Evolutionary conservation across 257 asterid species (phyloP), one percentile per base, ranked within the genome.

Genomic region (Scutellaria barbata): DNA sequence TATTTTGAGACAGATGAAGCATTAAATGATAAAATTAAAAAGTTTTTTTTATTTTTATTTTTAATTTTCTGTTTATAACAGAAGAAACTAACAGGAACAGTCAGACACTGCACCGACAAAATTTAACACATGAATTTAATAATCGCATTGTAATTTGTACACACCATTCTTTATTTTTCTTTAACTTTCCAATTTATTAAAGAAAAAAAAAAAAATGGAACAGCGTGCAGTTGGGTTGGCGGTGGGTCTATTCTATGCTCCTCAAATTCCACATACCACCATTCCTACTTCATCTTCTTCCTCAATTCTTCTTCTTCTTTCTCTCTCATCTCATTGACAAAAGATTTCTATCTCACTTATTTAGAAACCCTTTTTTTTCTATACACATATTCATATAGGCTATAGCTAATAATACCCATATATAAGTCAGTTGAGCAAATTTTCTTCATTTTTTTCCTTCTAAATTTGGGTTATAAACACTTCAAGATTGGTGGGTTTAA

Each of bases 241-340:
- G 74, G 83, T 79, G 83, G 83, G 83, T 80, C 85, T 77, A 69
- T 85, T 83, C 75, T 71, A 10, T 70, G 39, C 71, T 59, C 73
- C 79, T 81, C 84, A 83, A 80, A 68, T 79, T 84, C 85, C 79
- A 58, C 87, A 70, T 35, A 65, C 72, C 81, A 62, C 80, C 79
- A 75, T 69, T 82, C 80, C 68, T 62, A 57, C 76, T 73, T 51
- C 74, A 58, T 60, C 85, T 73, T 74, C 86, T 78, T 56, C 81
- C 10, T 56, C 81, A 59, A 71, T 69, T 76, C 68, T 73, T 45
- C 71, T 59, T 48, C 66, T 51, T n/a, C 2, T 22, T 22, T 30
- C 35, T 69, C 72, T 50, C 68, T 9, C 69, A 9, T n/a, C 39
- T 30, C 60, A 41, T 55, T 58, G 37, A 37, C 48, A 1, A 1